Base-by-base conservation (phyloP, 1,139 yeast species). In the Petasospora fabianii region DNA sequence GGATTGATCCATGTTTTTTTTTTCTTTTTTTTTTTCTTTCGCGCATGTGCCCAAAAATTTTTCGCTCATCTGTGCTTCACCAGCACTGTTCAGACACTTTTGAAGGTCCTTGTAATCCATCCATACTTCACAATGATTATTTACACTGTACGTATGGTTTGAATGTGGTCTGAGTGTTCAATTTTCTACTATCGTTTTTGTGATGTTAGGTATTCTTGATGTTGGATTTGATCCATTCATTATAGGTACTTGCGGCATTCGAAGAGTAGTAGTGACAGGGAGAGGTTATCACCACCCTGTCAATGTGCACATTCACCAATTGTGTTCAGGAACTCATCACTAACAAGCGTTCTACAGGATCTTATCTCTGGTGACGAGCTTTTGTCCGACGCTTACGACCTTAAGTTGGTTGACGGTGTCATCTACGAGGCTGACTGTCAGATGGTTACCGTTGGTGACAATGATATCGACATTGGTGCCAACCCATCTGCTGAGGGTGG, bases 401-500 rank as follows among this genome's bases (percentile, higher is more conserved):
- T 78, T 66, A 83, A 74, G 65, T 73, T 71, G 66, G 96, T 92
- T 54, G 96, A 85, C 61, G 86, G 77, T 54, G 97, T 77, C 60
- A 86, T 90, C 68, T 86, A 77, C 78, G 99, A 92, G 77, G 98
- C 95, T 55, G 87, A 92, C 80, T 87, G 97, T 74, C 73, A 78
- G 62, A 82, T 87, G 92, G 80, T 92, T 71, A 81, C 73, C 61
- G 84, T 90, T 60, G 81, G 77, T 68, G 86, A 86, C 65, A 96
- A 79, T 62, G 90, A 90, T 66, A 80, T 92, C 59, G 97, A 92
- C 69, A 92, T 92, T 69, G 98, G 98, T 74, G 98, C 96, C 63
- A 92, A 94, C 83, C 97, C 99, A 65, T 87, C 97, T 60, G 97
- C 97, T 59, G 99, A 92, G 73, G 97, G 74, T 54, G 96, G 73